A percentile compares a stretch with the other conserved stretches of the same genome.
These are phyloP conservation scores for Cladosporium sp. DNA, from an alignment of 2,329 filamentous ascomycete genomes.

Conservation along the genomic window DNA sequence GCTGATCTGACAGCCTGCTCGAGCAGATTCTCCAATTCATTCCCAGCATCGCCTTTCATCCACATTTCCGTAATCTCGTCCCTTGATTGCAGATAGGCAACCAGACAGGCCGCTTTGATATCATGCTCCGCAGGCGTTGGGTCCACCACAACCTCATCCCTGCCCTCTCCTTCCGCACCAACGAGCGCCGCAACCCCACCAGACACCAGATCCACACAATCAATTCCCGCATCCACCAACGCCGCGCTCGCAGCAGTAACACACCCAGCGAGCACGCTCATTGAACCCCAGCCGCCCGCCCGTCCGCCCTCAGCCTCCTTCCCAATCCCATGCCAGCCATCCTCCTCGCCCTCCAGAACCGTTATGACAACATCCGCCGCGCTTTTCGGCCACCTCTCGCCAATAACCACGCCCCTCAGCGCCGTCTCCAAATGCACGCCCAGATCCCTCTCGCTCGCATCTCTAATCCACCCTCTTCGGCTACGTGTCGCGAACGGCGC, in stretches of 20 bases:
- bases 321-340: slow-evolving; percentile 58
- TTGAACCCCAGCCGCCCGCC: slow-evolving; percentile 65
- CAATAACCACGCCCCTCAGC: slow-evolving; percentile 80
- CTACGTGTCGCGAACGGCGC: slow-evolving; percentile 84
- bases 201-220: slow-evolving; percentile 84
- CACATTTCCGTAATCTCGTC: slow-evolving; percentile 94
- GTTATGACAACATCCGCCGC: slow-evolving; percentile 93
- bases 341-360: slow-evolving; percentile 87
- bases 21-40: slow-evolving; percentile 48
- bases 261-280: slow-evolving; percentile 86
- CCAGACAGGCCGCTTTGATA: slow-evolving; percentile 76
- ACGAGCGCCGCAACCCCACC: slow-evolving; percentile 85
- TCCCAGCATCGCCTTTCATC: slow-evolving; percentile 67
- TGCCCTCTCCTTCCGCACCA: slow-evolving; percentile 21
- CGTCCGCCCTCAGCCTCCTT: slow-evolving; percentile 24
- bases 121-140: slow-evolving; percentile 76
- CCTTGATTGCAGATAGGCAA: slow-evolving; percentile 77
- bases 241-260: slow-evolving; percentile 92
- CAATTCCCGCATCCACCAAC: slow-evolving; percentile 88
- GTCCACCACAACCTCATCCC: slow-evolving; percentile 59
- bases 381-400: slow-evolving; percentile 96
- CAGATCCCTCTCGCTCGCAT: slow-evolving; percentile 79
- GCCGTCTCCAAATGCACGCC: slow-evolving; percentile 88
- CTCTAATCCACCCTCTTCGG: slow-evolving; percentile 77
- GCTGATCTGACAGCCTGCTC: slow-evolving; percentile 61